These are phyloP conservation scores for Cutaneotrichosporon mucoides DNA, from an alignment of 1,284 basidiomycete genomes.

Conservation along the genomic window DNA sequence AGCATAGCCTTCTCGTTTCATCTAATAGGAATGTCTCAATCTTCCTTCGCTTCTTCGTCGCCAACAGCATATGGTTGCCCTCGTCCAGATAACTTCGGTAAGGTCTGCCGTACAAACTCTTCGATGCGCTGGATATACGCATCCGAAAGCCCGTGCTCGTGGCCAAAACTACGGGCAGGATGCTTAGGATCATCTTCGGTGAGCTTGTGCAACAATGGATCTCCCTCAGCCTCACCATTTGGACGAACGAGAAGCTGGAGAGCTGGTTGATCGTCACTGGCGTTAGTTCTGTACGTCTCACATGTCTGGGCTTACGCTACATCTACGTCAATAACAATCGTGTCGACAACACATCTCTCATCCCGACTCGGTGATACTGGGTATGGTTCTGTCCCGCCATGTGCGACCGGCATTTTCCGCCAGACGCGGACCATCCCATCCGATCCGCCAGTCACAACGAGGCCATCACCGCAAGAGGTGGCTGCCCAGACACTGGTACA, in stretches of 20 bases:
- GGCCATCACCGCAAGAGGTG: background rate
- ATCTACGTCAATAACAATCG: too few relatives aligned
- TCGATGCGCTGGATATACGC: background rate
- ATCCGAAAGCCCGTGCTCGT: background rate
- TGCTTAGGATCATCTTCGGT: background rate
- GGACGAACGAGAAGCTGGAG: background rate
- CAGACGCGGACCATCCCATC: background rate
- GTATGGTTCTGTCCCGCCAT: too few relatives aligned
- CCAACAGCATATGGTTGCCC: too few relatives aligned
- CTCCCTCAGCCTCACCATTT: background rate
- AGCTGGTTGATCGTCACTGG: background rate
- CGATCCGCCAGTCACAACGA: background rate
- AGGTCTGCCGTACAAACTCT: background rate
- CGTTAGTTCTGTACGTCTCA: background rate
- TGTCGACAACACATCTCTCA: too few relatives aligned
- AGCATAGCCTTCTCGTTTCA: too few relatives aligned
- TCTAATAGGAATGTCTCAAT: too few relatives aligned
- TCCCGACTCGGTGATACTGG: too few relatives aligned
- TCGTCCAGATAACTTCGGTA: background rate
- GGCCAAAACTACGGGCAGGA: background rate
- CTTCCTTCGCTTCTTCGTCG: too few relatives aligned
- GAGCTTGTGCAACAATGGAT: background rate
- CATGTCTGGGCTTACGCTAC: too few relatives aligned
- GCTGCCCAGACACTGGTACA: background rate
- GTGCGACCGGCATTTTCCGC: background rate